These are phyloP conservation scores for Penicillium griseofulvum DNA, from an alignment of 2,329 filamentous ascomycete species.

Conservation along the genomic window DNA sequence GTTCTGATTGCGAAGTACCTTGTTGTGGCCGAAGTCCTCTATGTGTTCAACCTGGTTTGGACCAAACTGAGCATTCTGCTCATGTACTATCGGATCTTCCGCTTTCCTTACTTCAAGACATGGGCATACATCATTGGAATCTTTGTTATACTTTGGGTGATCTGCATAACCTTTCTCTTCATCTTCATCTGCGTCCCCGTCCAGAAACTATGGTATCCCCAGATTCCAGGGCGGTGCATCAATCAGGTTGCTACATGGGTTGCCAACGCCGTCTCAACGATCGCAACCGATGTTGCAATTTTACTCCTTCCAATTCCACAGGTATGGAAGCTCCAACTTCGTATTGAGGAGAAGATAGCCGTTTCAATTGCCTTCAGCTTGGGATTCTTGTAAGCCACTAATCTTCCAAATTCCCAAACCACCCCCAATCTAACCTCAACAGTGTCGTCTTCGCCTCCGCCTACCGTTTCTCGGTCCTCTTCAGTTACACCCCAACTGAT, in stretches of 20 bases:
- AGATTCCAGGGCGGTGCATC: conserved; percentile 26
- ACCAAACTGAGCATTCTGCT: conserved; percentile 29
- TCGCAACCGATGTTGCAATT: conserved; percentile 27
- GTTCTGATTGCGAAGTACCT: conserved; percentile 32
- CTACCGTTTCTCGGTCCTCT: not conserved
- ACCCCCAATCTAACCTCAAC: not conserved
- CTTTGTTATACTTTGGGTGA: conserved; percentile 27
- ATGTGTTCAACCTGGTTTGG: conserved; percentile 35
- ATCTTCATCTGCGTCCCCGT: conserved; percentile 32
- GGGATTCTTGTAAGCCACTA: not conserved
- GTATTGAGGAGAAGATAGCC: conserved; percentile 10
- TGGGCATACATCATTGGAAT: conserved; percentile 28
- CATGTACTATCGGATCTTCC: conserved; percentile 32
- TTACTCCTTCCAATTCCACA: conserved; percentile 27
- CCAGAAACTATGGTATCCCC: conserved; percentile 29
- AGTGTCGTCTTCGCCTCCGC: not conserved
- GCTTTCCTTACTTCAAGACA: conserved; percentile 26
- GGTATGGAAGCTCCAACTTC: conserved; percentile 29
- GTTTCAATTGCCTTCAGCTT: not conserved
- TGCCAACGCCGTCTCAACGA: conserved; percentile 14
- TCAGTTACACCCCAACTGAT: conserved; percentile 1
- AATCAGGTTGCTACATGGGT: not conserved
- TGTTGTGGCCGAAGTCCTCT: conserved; percentile 42
- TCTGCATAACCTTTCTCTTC: conserved; percentile 29
- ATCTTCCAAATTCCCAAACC: not conserved